These are phyloP conservation scores for Blumeria graminis DNA, from an alignment of 2,329 filamentous ascomycete species.

Conservation along the genomic window DNA sequence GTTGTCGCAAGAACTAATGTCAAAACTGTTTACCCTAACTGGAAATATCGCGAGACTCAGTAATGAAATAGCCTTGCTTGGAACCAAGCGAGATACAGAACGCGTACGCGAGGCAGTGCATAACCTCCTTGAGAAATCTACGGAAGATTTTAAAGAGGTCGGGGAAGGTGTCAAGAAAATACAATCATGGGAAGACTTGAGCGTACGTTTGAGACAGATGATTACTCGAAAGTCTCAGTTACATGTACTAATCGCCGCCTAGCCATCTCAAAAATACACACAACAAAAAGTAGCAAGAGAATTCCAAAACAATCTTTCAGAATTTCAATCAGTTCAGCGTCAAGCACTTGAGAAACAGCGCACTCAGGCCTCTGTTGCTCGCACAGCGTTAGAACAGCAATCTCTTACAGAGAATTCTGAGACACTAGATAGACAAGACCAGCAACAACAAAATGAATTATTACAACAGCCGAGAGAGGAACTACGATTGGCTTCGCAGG, in stretches of 20 bases:
- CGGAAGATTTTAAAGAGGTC: constrained; percentile 68
- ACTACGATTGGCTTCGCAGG: constrained; percentile 62
- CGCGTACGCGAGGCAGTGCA: constrained; percentile 78
- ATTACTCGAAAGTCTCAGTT: too few species aligned
- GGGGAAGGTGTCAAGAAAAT: constrained; percentile 87
- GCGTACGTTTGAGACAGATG: constrained; percentile 24
- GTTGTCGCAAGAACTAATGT: constrained; percentile 61
- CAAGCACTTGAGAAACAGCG: constrained; percentile 81
- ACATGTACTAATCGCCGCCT: not conserved
- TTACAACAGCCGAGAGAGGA: constrained; percentile 22
- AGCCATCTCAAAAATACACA: constrained; percentile 91
- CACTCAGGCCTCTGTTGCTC: constrained; percentile 60
- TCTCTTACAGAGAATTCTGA: constrained; percentile 15
- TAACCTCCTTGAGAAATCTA: constrained; percentile 65
- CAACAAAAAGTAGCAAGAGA: constrained; percentile 87
- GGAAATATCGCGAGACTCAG: constrained; percentile 68
- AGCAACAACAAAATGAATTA: constrained; percentile 19
- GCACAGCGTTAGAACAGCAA: constrained; percentile 41
- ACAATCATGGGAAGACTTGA: constrained; percentile 64
- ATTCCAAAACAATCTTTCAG: constrained; percentile 66
- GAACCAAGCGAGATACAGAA: constrained; percentile 77
- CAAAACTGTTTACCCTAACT: constrained; percentile 71
- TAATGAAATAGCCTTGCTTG: constrained; percentile 63
- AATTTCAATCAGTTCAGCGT: constrained; percentile 84
- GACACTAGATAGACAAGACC: constrained; percentile 10